phyloP scores from a whole-genome alignment of 768 basidiomycete species.

The Podaxis sp. region DNA sequence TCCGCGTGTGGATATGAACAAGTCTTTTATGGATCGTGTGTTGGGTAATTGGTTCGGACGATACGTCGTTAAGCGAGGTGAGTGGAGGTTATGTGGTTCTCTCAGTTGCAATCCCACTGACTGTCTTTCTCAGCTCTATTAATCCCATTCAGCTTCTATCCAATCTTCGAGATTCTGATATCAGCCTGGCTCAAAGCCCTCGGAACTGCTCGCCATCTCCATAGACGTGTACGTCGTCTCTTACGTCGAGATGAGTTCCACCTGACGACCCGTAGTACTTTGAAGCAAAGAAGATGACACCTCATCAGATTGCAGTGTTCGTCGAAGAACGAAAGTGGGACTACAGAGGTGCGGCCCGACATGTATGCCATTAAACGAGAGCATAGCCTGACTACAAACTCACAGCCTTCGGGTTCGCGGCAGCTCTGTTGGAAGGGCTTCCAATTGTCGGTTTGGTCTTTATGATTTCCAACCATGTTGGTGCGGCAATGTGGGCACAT shows the following conservation, averaged over 20 bases:
- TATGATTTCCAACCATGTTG: constrained; percentile 81
- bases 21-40: constrained; percentile 26
- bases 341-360: constrained; percentile 53
- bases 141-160: constrained; percentile 61
- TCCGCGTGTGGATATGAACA: constrained; percentile 30
- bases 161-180: constrained; percentile 58
- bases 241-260: not conserved
- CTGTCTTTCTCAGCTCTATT: constrained; percentile 23
- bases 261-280: constrained; percentile 61
- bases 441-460: constrained; percentile 82
- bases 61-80: constrained; percentile 46
- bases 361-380: not conserved
- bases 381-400: not conserved
- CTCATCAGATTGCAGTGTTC: constrained; percentile 64
- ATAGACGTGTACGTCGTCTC: constrained; percentile 40
- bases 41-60: constrained; percentile 32
- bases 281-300: constrained; percentile 76
- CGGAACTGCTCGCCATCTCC: constrained; percentile 63
- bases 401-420: constrained; percentile 82
- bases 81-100: constrained; percentile 6
- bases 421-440: constrained; percentile 75
- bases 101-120: not conserved
- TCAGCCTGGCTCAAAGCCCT: constrained; percentile 64
- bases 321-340: constrained; percentile 90
- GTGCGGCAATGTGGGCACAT: constrained; percentile 93